Evolutionary conservation across 306 rosid genomes (phyloP).

Genomic region (Argentina anserina): DNA sequence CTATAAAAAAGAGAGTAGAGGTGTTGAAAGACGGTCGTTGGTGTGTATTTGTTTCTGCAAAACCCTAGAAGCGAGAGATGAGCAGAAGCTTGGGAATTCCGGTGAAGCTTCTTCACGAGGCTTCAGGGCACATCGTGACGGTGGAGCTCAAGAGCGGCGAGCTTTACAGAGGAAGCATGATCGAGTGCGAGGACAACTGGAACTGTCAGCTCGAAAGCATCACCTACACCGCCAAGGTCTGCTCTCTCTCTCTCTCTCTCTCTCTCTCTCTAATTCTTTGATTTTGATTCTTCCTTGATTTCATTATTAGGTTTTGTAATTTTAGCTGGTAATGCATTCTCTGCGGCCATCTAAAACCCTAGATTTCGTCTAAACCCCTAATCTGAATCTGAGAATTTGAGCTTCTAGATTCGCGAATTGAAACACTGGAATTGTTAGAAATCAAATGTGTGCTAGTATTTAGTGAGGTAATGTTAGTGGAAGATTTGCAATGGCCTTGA

Average conservation of each 20-base stretch:
- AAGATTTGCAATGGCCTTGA: background rate
- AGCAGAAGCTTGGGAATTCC: conserved; percentile 98
- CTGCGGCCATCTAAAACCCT: background rate
- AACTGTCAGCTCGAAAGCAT: conserved; percentile 98
- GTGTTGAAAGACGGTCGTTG: background rate
- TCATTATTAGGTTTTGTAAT: background rate
- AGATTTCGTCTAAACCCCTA: background rate
- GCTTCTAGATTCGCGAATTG: background rate
- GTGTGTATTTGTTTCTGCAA: conserved; percentile 30
- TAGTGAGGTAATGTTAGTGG: background rate
- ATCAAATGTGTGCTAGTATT: background rate
- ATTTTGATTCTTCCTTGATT: background rate
- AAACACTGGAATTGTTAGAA: background rate
- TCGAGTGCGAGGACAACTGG: conserved; percentile 99
- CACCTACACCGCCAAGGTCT: conserved; percentile 93
- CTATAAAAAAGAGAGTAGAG: background rate
- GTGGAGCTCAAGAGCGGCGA: conserved; percentile 99
- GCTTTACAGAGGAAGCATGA: conserved; percentile 93
- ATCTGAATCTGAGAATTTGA: conserved; percentile 5
- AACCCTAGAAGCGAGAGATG: conserved; percentile 27
- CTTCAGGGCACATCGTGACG: conserved; percentile 88
- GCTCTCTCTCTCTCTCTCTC: background rate
- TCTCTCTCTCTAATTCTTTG: no score
- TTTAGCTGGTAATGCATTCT: background rate
- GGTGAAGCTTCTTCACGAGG: conserved; percentile 97